Percentiles rank a stretch among this genome's conserved stretches.
phyloP scores from a whole-genome alignment of 768 basidiomycete genomes.

The Lentinula boryana region DNA sequence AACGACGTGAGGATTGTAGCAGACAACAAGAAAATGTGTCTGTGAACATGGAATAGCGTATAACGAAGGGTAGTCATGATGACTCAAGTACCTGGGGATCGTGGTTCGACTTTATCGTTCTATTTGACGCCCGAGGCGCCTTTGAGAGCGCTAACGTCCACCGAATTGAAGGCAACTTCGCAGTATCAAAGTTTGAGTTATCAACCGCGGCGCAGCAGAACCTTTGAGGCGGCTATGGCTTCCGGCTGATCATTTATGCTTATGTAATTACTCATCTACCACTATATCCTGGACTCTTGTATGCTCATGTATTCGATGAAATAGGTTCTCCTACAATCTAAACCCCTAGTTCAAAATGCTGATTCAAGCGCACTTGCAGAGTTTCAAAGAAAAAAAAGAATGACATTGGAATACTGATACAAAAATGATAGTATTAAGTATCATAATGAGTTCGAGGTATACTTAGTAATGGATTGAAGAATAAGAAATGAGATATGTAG shows the following conservation, averaged over 20 bases:
- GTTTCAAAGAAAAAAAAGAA: no score
- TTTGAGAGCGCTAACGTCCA: background rate
- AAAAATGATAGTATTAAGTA: background rate
- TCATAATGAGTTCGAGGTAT: background rate
- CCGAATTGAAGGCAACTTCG: no score
- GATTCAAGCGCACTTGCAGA: no score
- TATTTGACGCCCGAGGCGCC: background rate
- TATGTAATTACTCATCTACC: no score
- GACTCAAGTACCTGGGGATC: background rate
- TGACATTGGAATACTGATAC: background rate
- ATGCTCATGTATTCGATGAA: no score
- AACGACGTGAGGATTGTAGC: constrained; percentile 17
- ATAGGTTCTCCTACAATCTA: no score
- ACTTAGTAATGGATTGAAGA: background rate
- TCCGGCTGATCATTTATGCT: no score
- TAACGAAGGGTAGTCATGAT: background rate
- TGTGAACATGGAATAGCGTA: constrained; percentile 14
- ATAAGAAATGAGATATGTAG: background rate
- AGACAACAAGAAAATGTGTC: constrained; percentile 16
- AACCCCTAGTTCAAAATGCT: no score
- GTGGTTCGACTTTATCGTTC: background rate
- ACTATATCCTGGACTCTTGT: no score
- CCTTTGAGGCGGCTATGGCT: no score
- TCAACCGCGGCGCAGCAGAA: no score
- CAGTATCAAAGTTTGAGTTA: no score